These are phyloP conservation scores for Mycena galericulata DNA, from an alignment of 768 basidiomycete genomes.

Conservation along the genomic window DNA sequence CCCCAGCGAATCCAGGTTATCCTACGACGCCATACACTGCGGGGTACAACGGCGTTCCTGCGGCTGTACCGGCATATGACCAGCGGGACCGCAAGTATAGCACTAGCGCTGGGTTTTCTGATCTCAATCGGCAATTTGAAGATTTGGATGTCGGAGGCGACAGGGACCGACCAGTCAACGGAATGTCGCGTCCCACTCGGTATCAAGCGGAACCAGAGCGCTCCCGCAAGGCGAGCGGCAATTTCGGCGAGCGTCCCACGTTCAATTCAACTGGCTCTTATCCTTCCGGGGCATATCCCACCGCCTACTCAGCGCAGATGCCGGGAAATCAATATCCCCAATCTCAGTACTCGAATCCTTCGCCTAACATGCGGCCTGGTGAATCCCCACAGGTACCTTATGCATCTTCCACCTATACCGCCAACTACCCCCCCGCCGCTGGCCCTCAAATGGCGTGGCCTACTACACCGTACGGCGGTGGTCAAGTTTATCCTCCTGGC, in stretches of 20 bases:
- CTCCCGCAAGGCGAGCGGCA: slow-evolving; percentile 53
- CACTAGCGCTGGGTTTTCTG: slow-evolving; percentile 43
- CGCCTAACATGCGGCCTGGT: slow-evolving; percentile 63
- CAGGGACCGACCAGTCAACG: slow-evolving; percentile 47
- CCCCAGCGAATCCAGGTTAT: slow-evolving; percentile 27
- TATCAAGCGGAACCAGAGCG: slow-evolving; percentile 59
- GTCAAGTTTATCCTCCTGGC: slow-evolving; percentile 65
- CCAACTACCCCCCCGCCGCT: slow-evolving; percentile 50
- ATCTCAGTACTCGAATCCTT: slow-evolving; percentile 49
- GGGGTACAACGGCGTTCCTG: slow-evolving; percentile 35
- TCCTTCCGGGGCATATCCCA: slow-evolving; percentile 27
- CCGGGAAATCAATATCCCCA: slow-evolving; percentile 33
- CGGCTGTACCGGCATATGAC: slow-evolving; percentile 35
- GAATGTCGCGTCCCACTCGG: slow-evolving; percentile 54
- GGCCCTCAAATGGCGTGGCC: slow-evolving; percentile 53
- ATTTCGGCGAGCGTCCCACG: slow-evolving; percentile 46
- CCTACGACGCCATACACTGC: slow-evolving; percentile 41
- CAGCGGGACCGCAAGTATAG: slow-evolving; percentile 49
- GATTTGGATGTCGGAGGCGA: slow-evolving; percentile 53
- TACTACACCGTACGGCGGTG: slow-evolving; percentile 55
- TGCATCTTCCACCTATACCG: slow-evolving; percentile 47
- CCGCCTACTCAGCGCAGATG: slow-evolving; percentile 36
- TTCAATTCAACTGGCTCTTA: slow-evolving; percentile 50
- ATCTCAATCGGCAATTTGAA: slow-evolving; percentile 56
- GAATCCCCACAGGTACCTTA: slow-evolving; percentile 55